phyloP scores from a whole-genome alignment of 768 basidiomycete species.

The Lactarius deliciosus region DNA sequence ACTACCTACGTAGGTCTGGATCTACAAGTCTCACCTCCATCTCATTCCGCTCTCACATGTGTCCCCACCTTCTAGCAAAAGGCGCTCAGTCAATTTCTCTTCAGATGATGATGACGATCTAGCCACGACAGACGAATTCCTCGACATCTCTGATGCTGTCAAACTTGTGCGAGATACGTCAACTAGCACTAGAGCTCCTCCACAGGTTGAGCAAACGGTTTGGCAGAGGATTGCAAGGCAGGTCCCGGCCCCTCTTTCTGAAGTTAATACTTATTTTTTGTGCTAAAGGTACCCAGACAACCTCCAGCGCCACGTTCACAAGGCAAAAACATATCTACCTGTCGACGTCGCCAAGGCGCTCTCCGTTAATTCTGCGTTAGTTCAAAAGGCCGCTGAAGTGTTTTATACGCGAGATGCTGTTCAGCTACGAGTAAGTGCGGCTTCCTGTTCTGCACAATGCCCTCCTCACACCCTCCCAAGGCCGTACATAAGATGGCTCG shows the following conservation, averaged over 20 bases:
- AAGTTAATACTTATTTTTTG: constrained; percentile 2
- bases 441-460: background rate
- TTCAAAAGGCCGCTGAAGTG: constrained; percentile 85
- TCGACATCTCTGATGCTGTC: constrained; percentile 63
- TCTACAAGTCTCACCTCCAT: constrained; percentile 78
- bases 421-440: constrained; percentile 71
- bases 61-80: constrained; percentile 63
- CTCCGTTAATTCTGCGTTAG: constrained; percentile 56
- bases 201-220: constrained; percentile 59
- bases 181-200: constrained; percentile 58
- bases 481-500: constrained; percentile 86
- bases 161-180: constrained; percentile 54
- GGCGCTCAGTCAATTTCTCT: constrained; percentile 42
- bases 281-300: constrained; percentile 65
- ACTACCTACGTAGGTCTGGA: constrained; percentile 74
- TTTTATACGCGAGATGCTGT: constrained; percentile 95
- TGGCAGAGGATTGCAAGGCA: constrained; percentile 73
- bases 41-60: constrained; percentile 78
- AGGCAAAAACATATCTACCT: constrained; percentile 77
- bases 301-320: constrained; percentile 67
- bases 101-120: constrained; percentile 52
- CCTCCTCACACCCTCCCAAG: constrained; percentile 40
- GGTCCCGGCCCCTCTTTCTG: constrained; percentile 4
- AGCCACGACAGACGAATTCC: constrained; percentile 48
- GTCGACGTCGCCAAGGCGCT: constrained; percentile 76